A percentile compares a stretch with the other conserved stretches of the same genome.
Conservation (phyloP, 2,329 filamentous ascomycete species). For the Eutypella sp. region DNA sequence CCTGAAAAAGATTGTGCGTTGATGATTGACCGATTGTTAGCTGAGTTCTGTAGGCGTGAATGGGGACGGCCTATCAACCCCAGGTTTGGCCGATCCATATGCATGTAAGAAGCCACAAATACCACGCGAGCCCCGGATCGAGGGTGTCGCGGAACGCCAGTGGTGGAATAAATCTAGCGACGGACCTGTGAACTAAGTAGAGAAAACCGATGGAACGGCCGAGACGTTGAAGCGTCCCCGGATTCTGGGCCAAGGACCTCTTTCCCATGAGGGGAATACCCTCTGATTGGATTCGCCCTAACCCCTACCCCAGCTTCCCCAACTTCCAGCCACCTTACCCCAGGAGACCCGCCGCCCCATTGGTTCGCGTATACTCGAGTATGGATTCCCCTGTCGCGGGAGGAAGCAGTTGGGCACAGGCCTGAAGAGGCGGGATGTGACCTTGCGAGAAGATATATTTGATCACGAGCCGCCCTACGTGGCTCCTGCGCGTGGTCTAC, state of each 20-base stretch:
- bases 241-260: not conserved
- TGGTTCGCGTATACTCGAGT: not conserved
- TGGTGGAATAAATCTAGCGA: slow-evolving; percentile 4
- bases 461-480: not conserved
- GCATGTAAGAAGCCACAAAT: no score
- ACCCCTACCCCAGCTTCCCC: slow-evolving; percentile 1
- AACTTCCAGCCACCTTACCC: slow-evolving; percentile 2
- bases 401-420: not conserved
- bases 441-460: not conserved
- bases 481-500: not conserved
- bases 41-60: no score
- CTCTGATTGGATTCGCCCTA: not conserved
- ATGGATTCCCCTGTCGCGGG: not conserved
- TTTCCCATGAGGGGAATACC: not conserved
- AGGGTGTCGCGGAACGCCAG: not conserved
- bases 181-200: not conserved
- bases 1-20: no score
- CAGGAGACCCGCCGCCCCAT: not conserved
- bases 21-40: no score
- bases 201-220: not conserved
- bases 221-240: not conserved
- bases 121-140: no score
- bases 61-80: no score
- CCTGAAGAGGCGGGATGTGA: not conserved
- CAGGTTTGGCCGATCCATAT: no score